Conservation (phyloP, 2,329 filamentous ascomycete species). For the Berkeleyomyces rouxiae region DNA sequence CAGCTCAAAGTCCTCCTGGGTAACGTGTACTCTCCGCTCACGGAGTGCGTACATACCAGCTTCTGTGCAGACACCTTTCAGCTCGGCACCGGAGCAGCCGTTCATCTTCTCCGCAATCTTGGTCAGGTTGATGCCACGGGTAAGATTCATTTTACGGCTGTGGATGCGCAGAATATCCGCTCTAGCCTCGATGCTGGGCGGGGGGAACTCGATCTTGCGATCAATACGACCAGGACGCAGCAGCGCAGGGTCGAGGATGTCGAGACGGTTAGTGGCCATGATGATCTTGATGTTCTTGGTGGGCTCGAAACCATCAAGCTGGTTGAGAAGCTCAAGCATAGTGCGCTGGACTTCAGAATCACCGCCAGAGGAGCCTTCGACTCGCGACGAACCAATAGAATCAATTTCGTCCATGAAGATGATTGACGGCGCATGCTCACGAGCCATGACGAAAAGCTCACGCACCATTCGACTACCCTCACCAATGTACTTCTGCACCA, state of each 20-base stretch:
- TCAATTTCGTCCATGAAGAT: conserved; percentile 99
- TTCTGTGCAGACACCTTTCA: conserved; percentile 98
- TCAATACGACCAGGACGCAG: conserved; percentile 95
- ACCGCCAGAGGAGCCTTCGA: conserved; percentile 86
- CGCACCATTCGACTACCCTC: conserved; percentile 97
- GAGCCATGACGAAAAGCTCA: conserved; percentile 96
- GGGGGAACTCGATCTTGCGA: conserved; percentile 97
- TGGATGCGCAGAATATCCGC: conserved; percentile 97
- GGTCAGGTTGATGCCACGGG: conserved; percentile 86
- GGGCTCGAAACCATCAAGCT: conserved; percentile 95
- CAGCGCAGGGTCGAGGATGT: conserved; percentile 89
- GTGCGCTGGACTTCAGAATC: conserved; percentile 97
- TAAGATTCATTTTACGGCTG: conserved; percentile 96
- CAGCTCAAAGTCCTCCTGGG: conserved; percentile 96
- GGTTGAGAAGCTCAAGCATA: conserved; percentile 95
- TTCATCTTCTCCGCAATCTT: conserved; percentile 99
- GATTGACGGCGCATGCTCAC: conserved; percentile 93
- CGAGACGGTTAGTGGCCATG: conserved; percentile 96
- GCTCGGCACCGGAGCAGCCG: conserved; percentile 87
- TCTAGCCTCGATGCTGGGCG: conserved; percentile 86
- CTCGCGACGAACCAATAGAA: conserved; percentile 91
- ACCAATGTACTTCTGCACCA: conserved; percentile 98
- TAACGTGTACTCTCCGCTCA: conserved; percentile 92
- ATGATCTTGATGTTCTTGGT: conserved; percentile 99
- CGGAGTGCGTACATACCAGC: conserved; percentile 95